phyloP scores from a whole-genome alignment of 805 yeast species.

The Cyberlindnera bimundalis region DNA sequence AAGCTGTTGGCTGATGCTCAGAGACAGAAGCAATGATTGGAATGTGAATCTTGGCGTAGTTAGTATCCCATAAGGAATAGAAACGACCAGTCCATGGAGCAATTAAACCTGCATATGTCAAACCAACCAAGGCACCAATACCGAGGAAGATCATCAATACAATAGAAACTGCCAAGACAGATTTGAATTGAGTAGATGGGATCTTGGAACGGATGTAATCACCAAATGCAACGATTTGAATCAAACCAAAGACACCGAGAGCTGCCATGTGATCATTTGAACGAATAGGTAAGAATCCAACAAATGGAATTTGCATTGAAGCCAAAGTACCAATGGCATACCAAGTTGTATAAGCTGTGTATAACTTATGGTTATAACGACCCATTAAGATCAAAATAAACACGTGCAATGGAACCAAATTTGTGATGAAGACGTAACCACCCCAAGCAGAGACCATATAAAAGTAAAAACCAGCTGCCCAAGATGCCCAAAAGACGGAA shows the following conservation, averaged over 20 bases:
- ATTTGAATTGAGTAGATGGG: slow-evolving; percentile 67
- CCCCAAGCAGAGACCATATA: slow-evolving; percentile 99
- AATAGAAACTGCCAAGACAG: slow-evolving; percentile 60
- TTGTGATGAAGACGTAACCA: slow-evolving; percentile 98
- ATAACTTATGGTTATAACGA: slow-evolving; percentile 76
- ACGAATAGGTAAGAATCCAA: slow-evolving; percentile 93
- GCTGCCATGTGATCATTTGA: slow-evolving; percentile 99
- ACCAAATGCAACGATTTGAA: slow-evolving; percentile 87
- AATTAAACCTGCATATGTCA: slow-evolving; percentile 88
- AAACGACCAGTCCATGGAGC: slow-evolving; percentile 99
- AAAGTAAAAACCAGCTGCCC: slow-evolving; percentile 86
- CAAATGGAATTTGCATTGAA: slow-evolving; percentile 99
- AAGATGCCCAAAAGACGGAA: slow-evolving; percentile 75
- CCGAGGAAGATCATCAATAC: slow-evolving; percentile 58
- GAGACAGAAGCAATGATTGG: slow-evolving; percentile 98
- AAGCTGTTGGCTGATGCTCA: slow-evolving; percentile 99
- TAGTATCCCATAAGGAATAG: slow-evolving; percentile 97
- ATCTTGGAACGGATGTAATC: slow-evolving; percentile 74
- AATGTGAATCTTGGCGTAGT: slow-evolving; percentile 94
- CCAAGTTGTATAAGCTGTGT: slow-evolving; percentile 95
- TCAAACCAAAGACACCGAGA: slow-evolving; percentile 91
- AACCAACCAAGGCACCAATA: slow-evolving; percentile 62
- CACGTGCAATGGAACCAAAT: slow-evolving; percentile 92
- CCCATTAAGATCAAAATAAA: slow-evolving; percentile 92
- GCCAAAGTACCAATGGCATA: slow-evolving; percentile 96